Evolutionary conservation across 768 basidiomycete genomes (phyloP).

Genomic region (Russula griseocarnosa): DNA sequence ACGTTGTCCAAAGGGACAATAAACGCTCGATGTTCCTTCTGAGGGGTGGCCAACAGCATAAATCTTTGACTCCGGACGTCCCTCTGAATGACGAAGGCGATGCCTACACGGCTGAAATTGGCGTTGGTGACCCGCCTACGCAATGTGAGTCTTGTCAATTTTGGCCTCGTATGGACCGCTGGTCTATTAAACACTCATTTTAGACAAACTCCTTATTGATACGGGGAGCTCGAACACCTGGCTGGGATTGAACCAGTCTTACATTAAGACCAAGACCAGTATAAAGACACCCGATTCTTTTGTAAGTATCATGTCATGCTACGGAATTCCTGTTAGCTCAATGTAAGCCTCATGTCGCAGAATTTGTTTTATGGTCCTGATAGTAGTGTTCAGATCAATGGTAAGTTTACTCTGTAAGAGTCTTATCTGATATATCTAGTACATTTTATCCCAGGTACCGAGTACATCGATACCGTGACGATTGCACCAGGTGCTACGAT

Average conservation of each 20-base stretch:
- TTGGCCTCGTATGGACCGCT: not conserved
- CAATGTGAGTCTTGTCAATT: slow-evolving; percentile 38
- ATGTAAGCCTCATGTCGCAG: slow-evolving; percentile 34
- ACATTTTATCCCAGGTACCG: slow-evolving; percentile 25
- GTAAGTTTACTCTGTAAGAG: slow-evolving; percentile 32
- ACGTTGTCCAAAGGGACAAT: no score
- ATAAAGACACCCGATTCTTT: slow-evolving; percentile 44
- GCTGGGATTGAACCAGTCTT: slow-evolving; percentile 52
- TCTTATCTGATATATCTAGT: not conserved
- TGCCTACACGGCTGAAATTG: slow-evolving; percentile 39
- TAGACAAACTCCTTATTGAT: slow-evolving; percentile 57
- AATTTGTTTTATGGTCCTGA: slow-evolving; percentile 59
- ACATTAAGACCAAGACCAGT: slow-evolving; percentile 49
- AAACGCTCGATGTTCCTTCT: no score
- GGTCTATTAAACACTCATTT: not conserved
- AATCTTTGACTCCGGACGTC: slow-evolving; percentile 28
- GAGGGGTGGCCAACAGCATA: no score
- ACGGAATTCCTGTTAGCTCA: not conserved
- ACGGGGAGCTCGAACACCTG: slow-evolving; percentile 72
- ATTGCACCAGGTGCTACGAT: slow-evolving; percentile 50
- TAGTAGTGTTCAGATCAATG: slow-evolving; percentile 56
- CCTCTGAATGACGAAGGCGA: slow-evolving; percentile 42
- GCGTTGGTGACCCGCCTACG: slow-evolving; percentile 54
- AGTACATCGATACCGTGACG: slow-evolving; percentile 50
- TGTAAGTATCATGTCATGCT: slow-evolving; percentile 38